Base-by-base conservation (phyloP, 306 rosid genomes). In the Casuarina equisetifolia region DNA sequence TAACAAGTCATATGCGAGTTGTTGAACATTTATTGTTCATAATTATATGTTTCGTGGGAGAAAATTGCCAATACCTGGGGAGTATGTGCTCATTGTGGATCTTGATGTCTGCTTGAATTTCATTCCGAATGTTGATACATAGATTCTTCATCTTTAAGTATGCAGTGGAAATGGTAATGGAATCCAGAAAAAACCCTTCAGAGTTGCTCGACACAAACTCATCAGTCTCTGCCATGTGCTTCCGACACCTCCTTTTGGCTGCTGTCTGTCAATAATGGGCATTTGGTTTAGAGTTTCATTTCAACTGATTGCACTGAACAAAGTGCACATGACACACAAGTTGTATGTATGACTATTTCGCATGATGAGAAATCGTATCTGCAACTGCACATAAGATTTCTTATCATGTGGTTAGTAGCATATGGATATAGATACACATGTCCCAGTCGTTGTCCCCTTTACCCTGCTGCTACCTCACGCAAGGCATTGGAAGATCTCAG, bases 171-270 rank as follows among this genome's bases (percentile, higher is more conserved):
- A 91, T 88, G 80, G 96, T 91, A 67, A 91, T 75, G 72, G 91
- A 75, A 75, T 95, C 99, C 89, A 88, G 73, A 69, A 76, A 78
- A 76, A 89, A 85, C 76, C 91, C 86, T 82, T 95, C 99, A 57
- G 91, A 69, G 86, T 85, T 85, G 85, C 82, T 87, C 68, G 96
- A 89, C 84, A 92, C 85, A 89, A 92, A 95, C 86, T 95, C 99
- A 74, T 95, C 99, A 5, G 99, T 95, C 89, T 95, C 97, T 44
- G 90, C 81, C 92, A 91, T 91, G 87, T 92, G 93, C 74, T 89
- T 91, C 82, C 96, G 82, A 77, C 97, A 92, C 77, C 96, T 89
- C 79, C 85, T 89, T 86, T 87, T 91, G 7, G 97, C 97, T 16
- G 97, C 97, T 44, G 89, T 87, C 99, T 95, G 89, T 74, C 74